Evolutionary conservation across 352 stramenopile species (phyloP), one percentile per base, ranked within the genome.

Genomic region (Peronospora tabacina): DNA sequence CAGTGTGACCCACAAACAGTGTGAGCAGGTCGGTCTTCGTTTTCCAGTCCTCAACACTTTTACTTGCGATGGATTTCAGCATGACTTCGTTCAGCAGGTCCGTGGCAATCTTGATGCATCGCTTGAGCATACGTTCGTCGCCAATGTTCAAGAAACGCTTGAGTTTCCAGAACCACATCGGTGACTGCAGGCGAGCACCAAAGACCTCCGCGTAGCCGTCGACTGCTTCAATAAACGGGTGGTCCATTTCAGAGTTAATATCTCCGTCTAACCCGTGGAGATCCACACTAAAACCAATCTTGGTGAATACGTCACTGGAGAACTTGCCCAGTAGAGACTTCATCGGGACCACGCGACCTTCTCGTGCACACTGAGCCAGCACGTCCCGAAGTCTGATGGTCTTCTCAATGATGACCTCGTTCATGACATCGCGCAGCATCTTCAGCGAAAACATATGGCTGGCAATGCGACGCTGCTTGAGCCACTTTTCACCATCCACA

Each of bases 371-470:
- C 26, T 60, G 29, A 6, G 30, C 41, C 1, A 85, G 42, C 0
- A 68, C 53, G 0, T 53, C 44, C 6, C 44, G 63, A 3, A 85
- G 49, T 38, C 61, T 41, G 12, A 19, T 28, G 20, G 50, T 52
- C 24, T 73, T 63, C 12, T 62, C 52, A 0, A 63, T 44, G 26
- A 83, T 51, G 11, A 61, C 49, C 22, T 64, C 48, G 29, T 74
- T 40, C 48, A 73, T 62, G 7, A 56, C 42, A 5, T 65, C 51
- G 0, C 49, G 38, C 39, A 73, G 17, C 56, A 59, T 65, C 8
- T 58, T 39, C 20, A 55, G 60, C 2, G 69, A 77, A 20, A 89
- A 88, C 12, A 95, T 82, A 37, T 92, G 84, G 43, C 72, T 88
- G 45, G 79, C 77, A 7, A 55, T 72, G 8, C 78, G 76, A 6